phyloP scores from a whole-genome alignment of 2,329 filamentous ascomycete genomes.

The Fusarium begoniae region DNA sequence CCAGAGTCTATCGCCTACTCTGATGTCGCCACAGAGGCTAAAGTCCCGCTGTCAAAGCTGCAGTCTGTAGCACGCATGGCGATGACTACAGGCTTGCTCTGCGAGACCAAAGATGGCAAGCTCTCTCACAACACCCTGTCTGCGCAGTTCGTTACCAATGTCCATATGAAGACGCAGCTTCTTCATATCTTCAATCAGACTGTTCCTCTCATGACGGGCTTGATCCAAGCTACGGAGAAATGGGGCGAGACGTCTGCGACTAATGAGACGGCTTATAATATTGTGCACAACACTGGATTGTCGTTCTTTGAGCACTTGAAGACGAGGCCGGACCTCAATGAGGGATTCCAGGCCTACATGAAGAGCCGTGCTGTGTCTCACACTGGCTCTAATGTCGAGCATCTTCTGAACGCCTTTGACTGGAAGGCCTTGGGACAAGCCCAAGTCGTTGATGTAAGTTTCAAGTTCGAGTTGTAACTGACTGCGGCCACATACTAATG shows the following conservation, averaged over 20 bases:
- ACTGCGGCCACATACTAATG: neutral
- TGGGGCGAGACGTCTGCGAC: slow-evolving; percentile 39
- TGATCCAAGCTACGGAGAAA: slow-evolving; percentile 41
- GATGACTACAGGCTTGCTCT: slow-evolving; percentile 48
- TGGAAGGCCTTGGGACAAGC: slow-evolving; percentile 10
- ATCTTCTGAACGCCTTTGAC: slow-evolving; percentile 16
- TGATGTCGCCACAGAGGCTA: slow-evolving; percentile 12
- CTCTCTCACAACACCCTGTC: slow-evolving; percentile 49
- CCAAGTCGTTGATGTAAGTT: slow-evolving; percentile 20
- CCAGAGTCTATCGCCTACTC: neutral
- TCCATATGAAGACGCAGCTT: slow-evolving; percentile 43
- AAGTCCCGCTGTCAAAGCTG: slow-evolving; percentile 10
- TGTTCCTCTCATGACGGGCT: slow-evolving; percentile 33
- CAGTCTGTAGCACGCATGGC: slow-evolving; percentile 46
- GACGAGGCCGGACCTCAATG: neutral
- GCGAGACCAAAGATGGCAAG: slow-evolving; percentile 41
- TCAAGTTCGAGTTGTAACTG: fast-evolving
- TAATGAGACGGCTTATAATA: slow-evolving; percentile 43
- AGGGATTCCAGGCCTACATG: slow-evolving; percentile 18
- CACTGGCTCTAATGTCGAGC: slow-evolving; percentile 24
- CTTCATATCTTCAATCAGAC: slow-evolving; percentile 43
- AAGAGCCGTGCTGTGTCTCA: slow-evolving; percentile 29
- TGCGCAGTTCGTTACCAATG: slow-evolving; percentile 39
- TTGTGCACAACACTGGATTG: slow-evolving; percentile 41
- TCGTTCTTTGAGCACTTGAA: slow-evolving; percentile 48